Evolutionary conservation across 2,329 filamentous ascomycete species (phyloP).

Genomic region (Aspergillus eucalypticola): DNA sequence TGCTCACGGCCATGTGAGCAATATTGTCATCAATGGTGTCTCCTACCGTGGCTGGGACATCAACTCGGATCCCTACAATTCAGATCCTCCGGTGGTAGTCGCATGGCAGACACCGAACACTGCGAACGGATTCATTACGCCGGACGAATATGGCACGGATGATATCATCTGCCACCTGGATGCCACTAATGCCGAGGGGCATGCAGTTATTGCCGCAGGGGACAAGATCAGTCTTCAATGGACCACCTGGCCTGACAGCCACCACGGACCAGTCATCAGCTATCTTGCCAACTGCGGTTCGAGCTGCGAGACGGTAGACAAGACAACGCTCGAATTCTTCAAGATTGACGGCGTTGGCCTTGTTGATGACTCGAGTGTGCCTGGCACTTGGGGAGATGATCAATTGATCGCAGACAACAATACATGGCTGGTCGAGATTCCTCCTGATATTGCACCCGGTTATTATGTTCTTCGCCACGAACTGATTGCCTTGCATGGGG

Average conservation of each 20-base stretch:
- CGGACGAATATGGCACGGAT: conserved; percentile 38
- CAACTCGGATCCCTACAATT: conserved; percentile 30
- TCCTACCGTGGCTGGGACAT: conserved; percentile 31
- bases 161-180: conserved; percentile 63
- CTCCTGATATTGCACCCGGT: conserved; percentile 45
- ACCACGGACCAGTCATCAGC: conserved; percentile 62
- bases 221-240: conserved; percentile 58
- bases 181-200: conserved; percentile 52
- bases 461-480: conserved; percentile 56
- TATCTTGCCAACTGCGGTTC: conserved; percentile 61
- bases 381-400: conserved; percentile 57
- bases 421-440: conserved; percentile 49
- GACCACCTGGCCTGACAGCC: conserved; percentile 63
- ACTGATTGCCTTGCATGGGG: conserved; percentile 52
- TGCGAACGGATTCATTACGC: conserved; percentile 54
- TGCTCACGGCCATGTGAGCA: conserved; percentile 19
- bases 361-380: conserved; percentile 41
- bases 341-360: conserved; percentile 61
- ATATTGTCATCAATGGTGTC: conserved; percentile 23
- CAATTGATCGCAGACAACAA: conserved; percentile 51
- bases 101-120: conserved; percentile 56
- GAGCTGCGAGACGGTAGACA: conserved; percentile 55
- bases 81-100: conserved; percentile 42
- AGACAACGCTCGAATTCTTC: conserved; percentile 56
- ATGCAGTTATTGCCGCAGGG: conserved; percentile 60